phyloP scores from a whole-genome alignment of 1,284 basidiomycete species.

The Cryptococcus hybrid region DNA sequence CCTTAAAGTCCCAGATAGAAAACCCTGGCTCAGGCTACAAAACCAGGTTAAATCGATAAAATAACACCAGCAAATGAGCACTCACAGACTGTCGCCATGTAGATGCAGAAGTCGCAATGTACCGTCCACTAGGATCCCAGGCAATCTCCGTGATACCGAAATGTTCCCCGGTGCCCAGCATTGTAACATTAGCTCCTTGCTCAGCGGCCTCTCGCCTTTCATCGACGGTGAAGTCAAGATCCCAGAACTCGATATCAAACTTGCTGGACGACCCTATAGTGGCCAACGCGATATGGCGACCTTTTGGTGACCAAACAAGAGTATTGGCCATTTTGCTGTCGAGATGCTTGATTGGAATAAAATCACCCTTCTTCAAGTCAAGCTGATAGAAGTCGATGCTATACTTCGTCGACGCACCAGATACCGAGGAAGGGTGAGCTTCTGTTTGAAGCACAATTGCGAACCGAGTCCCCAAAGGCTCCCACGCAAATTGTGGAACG shows the following conservation, averaged over 20 bases:
- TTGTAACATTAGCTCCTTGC: constrained; percentile 82
- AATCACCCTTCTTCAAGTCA: constrained; percentile 96
- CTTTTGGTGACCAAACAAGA: constrained; percentile 95
- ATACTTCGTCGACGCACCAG: constrained; percentile 72
- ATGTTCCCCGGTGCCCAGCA: constrained; percentile 83
- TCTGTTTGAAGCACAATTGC: constrained; percentile 94
- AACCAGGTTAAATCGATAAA: too few species aligned
- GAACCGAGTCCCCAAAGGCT: constrained; percentile 94
- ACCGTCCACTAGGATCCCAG: constrained; percentile 97
- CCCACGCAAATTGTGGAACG: constrained; percentile 97
- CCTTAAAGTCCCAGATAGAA: constrained; percentile 97
- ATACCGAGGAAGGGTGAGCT: constrained; percentile 87
- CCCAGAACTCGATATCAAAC: constrained; percentile 99
- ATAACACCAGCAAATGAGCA: too few species aligned
- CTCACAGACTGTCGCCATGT: constrained; percentile 91
- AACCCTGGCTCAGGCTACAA: constrained; percentile 97
- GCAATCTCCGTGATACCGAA: constrained; percentile 98
- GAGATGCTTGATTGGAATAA: constrained; percentile 80
- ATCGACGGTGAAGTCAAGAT: constrained; percentile 85
- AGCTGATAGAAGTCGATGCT: constrained; percentile 96
- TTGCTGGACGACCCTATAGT: constrained; percentile 94
- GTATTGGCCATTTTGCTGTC: constrained; percentile 89
- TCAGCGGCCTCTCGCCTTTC: constrained; percentile 60
- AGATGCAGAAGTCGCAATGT: constrained; percentile 88
- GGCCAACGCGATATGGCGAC: constrained; percentile 91